Conservation (phyloP, 1,284 basidiomycete genomes). For the Sanghuangporus sanghuang region DNA sequence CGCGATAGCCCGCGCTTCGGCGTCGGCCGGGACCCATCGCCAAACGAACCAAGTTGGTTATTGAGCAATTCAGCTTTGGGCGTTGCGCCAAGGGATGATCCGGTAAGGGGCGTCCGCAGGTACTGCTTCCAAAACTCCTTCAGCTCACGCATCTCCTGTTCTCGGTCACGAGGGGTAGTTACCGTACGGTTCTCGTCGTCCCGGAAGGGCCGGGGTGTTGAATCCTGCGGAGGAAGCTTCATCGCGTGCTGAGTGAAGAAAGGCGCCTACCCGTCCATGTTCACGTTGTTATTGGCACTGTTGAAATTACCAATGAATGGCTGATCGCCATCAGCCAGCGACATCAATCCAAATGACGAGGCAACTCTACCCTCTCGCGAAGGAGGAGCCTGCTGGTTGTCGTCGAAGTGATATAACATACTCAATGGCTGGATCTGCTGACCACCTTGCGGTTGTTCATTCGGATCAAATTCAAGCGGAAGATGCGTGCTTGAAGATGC, state of each 20-base stretch:
- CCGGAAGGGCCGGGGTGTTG: slow-evolving; percentile 17
- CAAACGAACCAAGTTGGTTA: slow-evolving; percentile 15
- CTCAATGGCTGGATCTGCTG: slow-evolving; percentile 5
- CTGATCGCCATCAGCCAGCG: slow-evolving; percentile 11
- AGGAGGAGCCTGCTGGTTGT: slow-evolving; percentile 10
- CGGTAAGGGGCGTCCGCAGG: slow-evolving; percentile 62
- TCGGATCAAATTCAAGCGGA: slow-evolving; percentile 13
- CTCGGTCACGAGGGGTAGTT: slow-evolving; percentile 26
- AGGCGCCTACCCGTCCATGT: slow-evolving; percentile 10
- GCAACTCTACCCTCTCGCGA: slow-evolving; percentile 17
- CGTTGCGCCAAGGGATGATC: slow-evolving; percentile 31
- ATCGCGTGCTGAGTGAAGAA: slow-evolving; percentile 17
- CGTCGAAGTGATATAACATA: slow-evolving; percentile 9
- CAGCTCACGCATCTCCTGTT: slow-evolving; percentile 51
- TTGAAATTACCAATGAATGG: slow-evolving; percentile 9
- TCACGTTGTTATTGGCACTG: background rate
- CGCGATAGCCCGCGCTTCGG: slow-evolving; percentile 40
- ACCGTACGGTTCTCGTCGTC: background rate
- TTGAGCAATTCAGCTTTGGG: slow-evolving; percentile 19
- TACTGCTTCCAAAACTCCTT: slow-evolving; percentile 73
- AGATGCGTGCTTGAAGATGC: slow-evolving; percentile 17
- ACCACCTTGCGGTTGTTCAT: background rate
- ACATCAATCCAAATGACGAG: slow-evolving; percentile 13
- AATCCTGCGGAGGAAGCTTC: slow-evolving; percentile 18
- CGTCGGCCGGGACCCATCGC: slow-evolving; percentile 19